Percentiles rank a stretch among this genome's conserved stretches.
phyloP scores from a whole-genome alignment of 495 filamentous ascomycete genomes.

The Xylaria grammica region DNA sequence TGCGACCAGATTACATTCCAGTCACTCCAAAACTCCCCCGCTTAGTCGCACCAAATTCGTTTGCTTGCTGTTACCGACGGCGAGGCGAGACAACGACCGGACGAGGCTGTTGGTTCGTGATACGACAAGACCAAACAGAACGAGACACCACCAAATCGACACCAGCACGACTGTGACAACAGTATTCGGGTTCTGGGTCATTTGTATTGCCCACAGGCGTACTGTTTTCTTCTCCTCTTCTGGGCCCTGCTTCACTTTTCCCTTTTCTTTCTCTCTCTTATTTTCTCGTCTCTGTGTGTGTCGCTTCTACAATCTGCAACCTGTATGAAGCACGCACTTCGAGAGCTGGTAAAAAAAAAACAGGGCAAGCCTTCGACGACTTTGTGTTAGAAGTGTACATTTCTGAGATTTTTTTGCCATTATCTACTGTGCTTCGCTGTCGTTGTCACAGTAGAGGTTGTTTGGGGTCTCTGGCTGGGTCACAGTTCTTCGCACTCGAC shows the following conservation, averaged over 20 bases:
- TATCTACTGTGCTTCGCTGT: background rate
- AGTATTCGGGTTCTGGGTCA: background rate
- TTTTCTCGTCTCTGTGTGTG: background rate
- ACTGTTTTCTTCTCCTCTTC: background rate
- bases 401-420: constrained; percentile 3
- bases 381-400: background rate
- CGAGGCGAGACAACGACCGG: constrained; percentile 2
- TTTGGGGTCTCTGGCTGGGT: constrained; percentile 10
- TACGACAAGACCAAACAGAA: constrained; percentile 10
- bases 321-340: constrained; percentile 14
- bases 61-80: constrained; percentile 8
- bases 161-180: background rate
- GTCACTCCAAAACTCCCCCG: background rate
- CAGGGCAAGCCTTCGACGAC: background rate
- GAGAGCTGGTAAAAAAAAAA: constrained; percentile 4
- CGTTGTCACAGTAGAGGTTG: constrained; percentile 1
- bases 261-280: background rate
- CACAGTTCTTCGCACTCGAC: background rate
- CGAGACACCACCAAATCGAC: background rate
- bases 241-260: background rate
- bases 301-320: constrained; percentile 4
- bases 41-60: constrained; percentile 4
- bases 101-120: constrained; percentile 20
- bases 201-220: background rate
- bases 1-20: background rate